Conservation (phyloP, 257 asterid species). For the Scutellaria barbata region DNA sequence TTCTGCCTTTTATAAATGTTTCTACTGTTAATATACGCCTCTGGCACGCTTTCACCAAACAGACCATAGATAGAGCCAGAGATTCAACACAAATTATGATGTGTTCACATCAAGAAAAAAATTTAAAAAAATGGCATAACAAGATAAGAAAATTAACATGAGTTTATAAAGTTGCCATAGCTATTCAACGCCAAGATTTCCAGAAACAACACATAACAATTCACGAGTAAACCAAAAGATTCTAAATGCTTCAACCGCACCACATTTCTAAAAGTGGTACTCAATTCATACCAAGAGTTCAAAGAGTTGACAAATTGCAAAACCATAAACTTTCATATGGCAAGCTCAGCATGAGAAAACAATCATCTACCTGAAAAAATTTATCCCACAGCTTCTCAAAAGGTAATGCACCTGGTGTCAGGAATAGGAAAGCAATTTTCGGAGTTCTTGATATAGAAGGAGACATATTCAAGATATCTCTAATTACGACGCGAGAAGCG, state of each 20-base stretch:
- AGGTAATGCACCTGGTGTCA: conserved; percentile 97
- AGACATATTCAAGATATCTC: conserved; percentile 75
- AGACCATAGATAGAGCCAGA: conserved; percentile 13
- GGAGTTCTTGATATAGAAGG: conserved; percentile 52
- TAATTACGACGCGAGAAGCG: conserved; percentile 85
- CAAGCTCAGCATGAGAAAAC: not conserved
- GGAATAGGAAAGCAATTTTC: conserved; percentile 90
- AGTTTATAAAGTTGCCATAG: not conserved
- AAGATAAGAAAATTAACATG: not conserved
- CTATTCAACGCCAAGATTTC: conserved; percentile 14
- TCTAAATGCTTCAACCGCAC: not conserved
- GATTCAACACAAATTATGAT: conserved; percentile 10
- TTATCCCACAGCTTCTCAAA: conserved; percentile 97
- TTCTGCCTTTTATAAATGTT: not conserved
- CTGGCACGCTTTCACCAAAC: conserved; percentile 2
- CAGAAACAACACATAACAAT: not conserved
- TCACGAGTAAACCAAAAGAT: conserved; percentile 20
- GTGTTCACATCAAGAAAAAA: not conserved
- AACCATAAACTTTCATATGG: conserved; percentile 14
- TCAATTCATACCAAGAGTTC: not conserved
- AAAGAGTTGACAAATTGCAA: not conserved
- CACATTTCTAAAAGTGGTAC: conserved; percentile 26
- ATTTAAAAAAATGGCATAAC: too few species aligned
- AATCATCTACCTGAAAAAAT: conserved; percentile 79
- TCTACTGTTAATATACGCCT: conserved; percentile 5